Evolutionary conservation across 2,329 filamentous ascomycete genomes (phyloP).

Genomic region (Paecilomyces fulvus): DNA sequence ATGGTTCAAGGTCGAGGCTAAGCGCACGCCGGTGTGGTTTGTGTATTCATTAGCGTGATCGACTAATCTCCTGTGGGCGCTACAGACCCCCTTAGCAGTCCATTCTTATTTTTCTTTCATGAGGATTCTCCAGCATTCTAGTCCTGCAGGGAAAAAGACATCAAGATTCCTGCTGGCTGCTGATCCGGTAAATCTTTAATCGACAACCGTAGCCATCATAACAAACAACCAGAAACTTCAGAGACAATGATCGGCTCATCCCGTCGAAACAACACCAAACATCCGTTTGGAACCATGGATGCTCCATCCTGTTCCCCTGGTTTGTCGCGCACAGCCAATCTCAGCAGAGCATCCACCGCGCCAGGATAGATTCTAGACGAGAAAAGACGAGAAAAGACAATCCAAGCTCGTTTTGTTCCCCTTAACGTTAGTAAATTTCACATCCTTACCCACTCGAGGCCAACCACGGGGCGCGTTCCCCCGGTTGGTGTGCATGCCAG

Average conservation of each 20-base stretch:
- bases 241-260: not conserved
- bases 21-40: not conserved
- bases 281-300: not conserved
- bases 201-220: not conserved
- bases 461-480: not conserved
- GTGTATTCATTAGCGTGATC: not conserved
- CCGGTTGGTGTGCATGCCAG: not conserved
- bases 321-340: not conserved
- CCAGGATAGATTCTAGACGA: not conserved
- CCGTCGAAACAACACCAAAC: not conserved
- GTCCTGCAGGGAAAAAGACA: not conserved
- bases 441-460: not conserved
- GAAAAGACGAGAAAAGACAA: not conserved
- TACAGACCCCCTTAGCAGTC: not conserved
- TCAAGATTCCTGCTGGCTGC: not conserved
- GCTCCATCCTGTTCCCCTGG: not conserved
- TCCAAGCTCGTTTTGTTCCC: not conserved
- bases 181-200: not conserved
- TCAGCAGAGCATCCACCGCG: not conserved
- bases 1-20: not conserved
- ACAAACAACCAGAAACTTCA: not conserved
- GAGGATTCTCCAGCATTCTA: not conserved
- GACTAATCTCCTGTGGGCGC: not conserved
- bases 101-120: not conserved
- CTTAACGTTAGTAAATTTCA: not conserved